A percentile compares a stretch with the other conserved stretches of the same genome.
phyloP scores from a whole-genome alignment of 2,329 filamentous ascomycete species.

The Pseudopithomyces maydicus region DNA sequence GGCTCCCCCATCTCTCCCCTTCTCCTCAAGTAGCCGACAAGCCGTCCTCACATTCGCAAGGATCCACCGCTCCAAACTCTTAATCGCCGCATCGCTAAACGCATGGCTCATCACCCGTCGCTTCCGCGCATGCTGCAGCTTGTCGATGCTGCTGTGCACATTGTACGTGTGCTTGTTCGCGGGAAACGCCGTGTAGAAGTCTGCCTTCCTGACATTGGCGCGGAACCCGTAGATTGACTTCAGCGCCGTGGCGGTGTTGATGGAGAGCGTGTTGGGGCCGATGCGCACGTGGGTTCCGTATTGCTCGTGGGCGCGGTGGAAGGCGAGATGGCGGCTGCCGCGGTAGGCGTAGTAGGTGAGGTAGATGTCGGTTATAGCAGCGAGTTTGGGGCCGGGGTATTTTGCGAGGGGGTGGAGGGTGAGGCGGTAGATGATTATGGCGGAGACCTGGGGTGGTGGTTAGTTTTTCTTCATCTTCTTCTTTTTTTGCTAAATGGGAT shows the following conservation, averaged over 20 bases:
- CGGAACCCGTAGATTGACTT: slow-evolving; percentile 57
- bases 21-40: slow-evolving; percentile 40
- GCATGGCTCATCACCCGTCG: slow-evolving; percentile 53
- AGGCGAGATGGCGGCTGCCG: slow-evolving; percentile 75
- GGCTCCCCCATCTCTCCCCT: slow-evolving; percentile 13
- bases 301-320: slow-evolving; percentile 70
- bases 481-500: too few relatives aligned
- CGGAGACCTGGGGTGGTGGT: slow-evolving; percentile 27
- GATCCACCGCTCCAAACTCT: slow-evolving; percentile 53
- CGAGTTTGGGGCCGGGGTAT: slow-evolving; percentile 50
- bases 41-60: slow-evolving; percentile 50
- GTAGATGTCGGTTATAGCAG: slow-evolving; percentile 44
- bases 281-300: slow-evolving; percentile 78
- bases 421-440: slow-evolving; percentile 44
- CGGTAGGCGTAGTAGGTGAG: slow-evolving; percentile 71
- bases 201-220: slow-evolving; percentile 55
- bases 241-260: slow-evolving; percentile 68
- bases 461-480: too few relatives aligned
- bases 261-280: slow-evolving; percentile 75
- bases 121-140: slow-evolving; percentile 53
- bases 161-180: slow-evolving; percentile 48
- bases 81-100: slow-evolving; percentile 53
- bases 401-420: slow-evolving; percentile 50
- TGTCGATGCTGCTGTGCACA: slow-evolving; percentile 53
- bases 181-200: slow-evolving; percentile 55